Conservation (phyloP, 306 rosid genomes). For the Rosa chinensis region DNA sequence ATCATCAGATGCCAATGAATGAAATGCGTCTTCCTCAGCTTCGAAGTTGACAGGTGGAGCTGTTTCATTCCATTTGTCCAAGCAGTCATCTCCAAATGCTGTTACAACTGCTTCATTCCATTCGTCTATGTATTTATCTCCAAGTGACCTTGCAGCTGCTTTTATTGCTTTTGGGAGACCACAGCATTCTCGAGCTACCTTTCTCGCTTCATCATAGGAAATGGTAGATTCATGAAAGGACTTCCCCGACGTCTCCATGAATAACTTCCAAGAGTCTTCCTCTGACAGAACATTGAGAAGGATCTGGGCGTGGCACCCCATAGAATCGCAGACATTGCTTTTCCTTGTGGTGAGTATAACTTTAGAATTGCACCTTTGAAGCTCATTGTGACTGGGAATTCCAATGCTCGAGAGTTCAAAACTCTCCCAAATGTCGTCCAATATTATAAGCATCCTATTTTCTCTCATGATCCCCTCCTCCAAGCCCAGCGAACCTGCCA, state of each 20-base stretch:
- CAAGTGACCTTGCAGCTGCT: conserved; percentile 24
- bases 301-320: conserved; percentile 7
- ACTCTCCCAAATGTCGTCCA: background rate
- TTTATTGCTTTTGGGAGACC: conserved; percentile 27
- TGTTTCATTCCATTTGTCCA: conserved; percentile 9
- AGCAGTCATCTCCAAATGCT: conserved; percentile 11
- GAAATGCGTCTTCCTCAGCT: background rate
- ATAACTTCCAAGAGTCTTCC: conserved; percentile 16
- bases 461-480: too few species aligned
- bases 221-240: background rate
- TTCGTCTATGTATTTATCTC: conserved; percentile 8
- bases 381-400: conserved; percentile 11
- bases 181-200: conserved; percentile 19
- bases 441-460: too few species aligned
- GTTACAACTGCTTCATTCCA: conserved; percentile 26
- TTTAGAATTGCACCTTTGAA: conserved; percentile 1
- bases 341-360: conserved; percentile 17
- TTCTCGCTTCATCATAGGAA: conserved; percentile 10
- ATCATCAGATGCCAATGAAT: conserved; percentile 7
- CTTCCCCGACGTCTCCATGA: conserved; percentile 7
- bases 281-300: background rate
- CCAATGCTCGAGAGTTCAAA: background rate
- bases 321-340: background rate
- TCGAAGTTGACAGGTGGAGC: background rate
- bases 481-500: too few species aligned